Evolutionary conservation across 352 stramenopile genomes (phyloP).

Genomic region (Phytophthora podocarpi): DNA sequence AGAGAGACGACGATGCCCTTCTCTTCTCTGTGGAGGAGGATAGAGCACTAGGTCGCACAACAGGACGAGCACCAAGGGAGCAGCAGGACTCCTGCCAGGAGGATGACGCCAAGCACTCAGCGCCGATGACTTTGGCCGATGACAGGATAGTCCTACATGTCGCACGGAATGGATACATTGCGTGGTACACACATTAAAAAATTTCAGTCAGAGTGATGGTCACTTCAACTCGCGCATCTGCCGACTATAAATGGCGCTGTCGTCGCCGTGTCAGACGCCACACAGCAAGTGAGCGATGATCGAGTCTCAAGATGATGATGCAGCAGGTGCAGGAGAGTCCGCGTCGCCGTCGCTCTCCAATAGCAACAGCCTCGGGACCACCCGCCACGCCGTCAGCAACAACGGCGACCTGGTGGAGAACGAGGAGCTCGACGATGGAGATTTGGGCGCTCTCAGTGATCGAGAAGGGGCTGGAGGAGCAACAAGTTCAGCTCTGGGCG

Average conservation of each 20-base stretch:
- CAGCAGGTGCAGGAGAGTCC: not conserved
- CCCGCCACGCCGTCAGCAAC: not conserved
- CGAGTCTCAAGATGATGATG: constrained; percentile 13
- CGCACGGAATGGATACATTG: constrained; percentile 19
- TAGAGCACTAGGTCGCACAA: no score
- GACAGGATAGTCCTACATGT: constrained; percentile 20
- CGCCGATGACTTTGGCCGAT: not conserved
- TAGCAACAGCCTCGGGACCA: constrained; percentile 17
- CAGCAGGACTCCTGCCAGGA: no score
- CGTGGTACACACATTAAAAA: constrained; percentile 15
- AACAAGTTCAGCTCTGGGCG: not conserved
- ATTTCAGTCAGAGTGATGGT: constrained; percentile 28
- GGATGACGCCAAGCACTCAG: constrained; percentile 1
- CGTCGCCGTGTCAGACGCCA: not conserved
- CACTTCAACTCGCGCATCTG: constrained; percentile 24
- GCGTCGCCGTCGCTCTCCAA: not conserved
- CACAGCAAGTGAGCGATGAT: not conserved
- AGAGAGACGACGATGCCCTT: not conserved
- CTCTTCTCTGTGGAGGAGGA: not conserved
- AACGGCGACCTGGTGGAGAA: constrained; percentile 20
- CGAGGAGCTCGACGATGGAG: constrained; percentile 12
- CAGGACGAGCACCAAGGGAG: not conserved
- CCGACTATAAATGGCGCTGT: constrained; percentile 16
- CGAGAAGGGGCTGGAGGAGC: constrained; percentile 15
- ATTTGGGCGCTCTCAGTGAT: not conserved